Conservation (phyloP, 163 green algal genomes). For the Chlamydomonas reinhardtii region DNA sequence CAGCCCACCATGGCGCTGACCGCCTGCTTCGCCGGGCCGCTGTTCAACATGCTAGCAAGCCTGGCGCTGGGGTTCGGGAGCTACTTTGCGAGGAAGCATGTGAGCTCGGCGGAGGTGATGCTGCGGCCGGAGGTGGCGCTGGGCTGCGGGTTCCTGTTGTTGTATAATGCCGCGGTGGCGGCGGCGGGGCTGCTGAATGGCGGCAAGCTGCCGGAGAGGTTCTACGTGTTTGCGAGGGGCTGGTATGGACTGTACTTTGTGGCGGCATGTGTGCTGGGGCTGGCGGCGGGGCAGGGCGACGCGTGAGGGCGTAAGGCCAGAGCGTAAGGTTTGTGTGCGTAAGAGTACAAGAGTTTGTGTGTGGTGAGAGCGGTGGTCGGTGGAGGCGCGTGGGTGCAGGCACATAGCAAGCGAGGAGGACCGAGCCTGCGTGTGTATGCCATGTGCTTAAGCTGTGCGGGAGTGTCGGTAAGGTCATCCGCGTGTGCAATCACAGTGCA, state of each 20-base stretch:
- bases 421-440: too few relatives aligned
- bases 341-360: too few relatives aligned
- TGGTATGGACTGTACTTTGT: constrained; percentile 69
- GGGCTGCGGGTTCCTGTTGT: constrained; percentile 74
- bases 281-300: constrained; percentile 19
- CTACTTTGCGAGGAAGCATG: constrained; percentile 56
- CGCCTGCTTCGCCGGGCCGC: constrained; percentile 90
- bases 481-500: too few relatives aligned
- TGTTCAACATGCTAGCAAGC: constrained; percentile 94
- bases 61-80: constrained; percentile 74
- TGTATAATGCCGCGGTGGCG: constrained; percentile 74
- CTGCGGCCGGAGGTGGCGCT: constrained; percentile 75
- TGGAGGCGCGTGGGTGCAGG: too few relatives aligned
- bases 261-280: constrained; percentile 45
- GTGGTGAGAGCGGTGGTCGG: too few relatives aligned
- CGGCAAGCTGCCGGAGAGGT: constrained; percentile 55
- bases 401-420: too few relatives aligned
- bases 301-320: not conserved
- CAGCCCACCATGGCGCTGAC: constrained; percentile 89
- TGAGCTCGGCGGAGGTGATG: constrained; percentile 38
- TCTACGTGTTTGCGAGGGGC: constrained; percentile 64
- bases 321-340: too few relatives aligned
- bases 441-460: too few relatives aligned
- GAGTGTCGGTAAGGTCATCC: too few relatives aligned
- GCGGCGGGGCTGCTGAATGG: constrained; percentile 68